phyloP scores from a whole-genome alignment of 768 basidiomycete genomes.

The Cystobasidium ongulense region DNA sequence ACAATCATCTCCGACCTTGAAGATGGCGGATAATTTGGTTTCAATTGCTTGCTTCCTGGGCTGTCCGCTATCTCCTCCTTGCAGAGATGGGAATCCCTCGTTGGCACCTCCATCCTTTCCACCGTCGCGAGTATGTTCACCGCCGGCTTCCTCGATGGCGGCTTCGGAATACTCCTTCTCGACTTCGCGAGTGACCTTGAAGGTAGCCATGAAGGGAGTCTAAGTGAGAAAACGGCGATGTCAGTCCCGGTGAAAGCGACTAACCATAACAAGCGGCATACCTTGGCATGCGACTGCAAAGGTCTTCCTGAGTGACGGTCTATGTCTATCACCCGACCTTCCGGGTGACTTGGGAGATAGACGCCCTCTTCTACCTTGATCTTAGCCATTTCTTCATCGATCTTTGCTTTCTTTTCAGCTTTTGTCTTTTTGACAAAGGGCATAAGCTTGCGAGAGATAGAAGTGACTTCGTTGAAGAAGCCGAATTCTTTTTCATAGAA shows the following conservation, averaged over 20 bases:
- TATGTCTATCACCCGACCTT: slow-evolving; percentile 91
- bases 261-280: slow-evolving; percentile 42
- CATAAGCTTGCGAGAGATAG: slow-evolving; percentile 94
- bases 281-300: slow-evolving; percentile 95
- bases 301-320: slow-evolving; percentile 94
- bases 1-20: slow-evolving; percentile 99
- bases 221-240: slow-evolving; percentile 43
- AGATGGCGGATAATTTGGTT: slow-evolving; percentile 95
- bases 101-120: slow-evolving; percentile 30
- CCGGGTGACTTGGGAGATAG: slow-evolving; percentile 93
- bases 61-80: slow-evolving; percentile 37
- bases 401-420: slow-evolving; percentile 98
- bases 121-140: slow-evolving; percentile 21
- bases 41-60: slow-evolving; percentile 54
- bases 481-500: slow-evolving; percentile 93
- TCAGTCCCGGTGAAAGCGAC: neutral
- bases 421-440: slow-evolving; percentile 92
- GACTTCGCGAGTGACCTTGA: slow-evolving; percentile 85
- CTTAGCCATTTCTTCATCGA: slow-evolving; percentile 98
- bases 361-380: slow-evolving; percentile 88
- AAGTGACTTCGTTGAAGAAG: slow-evolving; percentile 94
- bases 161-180: slow-evolving; percentile 21
- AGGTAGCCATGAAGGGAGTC: slow-evolving; percentile 99
- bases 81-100: slow-evolving; percentile 47
- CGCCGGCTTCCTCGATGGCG: slow-evolving; percentile 7